Evolutionary conservation across 495 filamentous ascomycete species (phyloP), one percentile per base, ranked within the genome.

Genomic region (Podospora pseudocomata): DNA sequence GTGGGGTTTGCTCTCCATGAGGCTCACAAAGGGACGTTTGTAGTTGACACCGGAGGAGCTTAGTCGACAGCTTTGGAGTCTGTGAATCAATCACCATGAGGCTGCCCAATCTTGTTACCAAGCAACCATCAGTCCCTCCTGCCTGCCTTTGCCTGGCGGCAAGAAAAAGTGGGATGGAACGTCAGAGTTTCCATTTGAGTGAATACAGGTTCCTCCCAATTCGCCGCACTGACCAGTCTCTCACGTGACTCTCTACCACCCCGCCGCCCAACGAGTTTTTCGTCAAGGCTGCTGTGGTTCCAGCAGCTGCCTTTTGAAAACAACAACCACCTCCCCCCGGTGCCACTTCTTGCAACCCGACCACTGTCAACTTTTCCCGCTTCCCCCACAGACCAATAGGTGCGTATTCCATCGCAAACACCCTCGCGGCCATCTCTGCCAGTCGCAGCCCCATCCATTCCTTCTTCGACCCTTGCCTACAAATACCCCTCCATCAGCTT

Each of bases 241-340:
- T 76, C 75, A 77, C 75, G 75, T 77, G 75, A 49, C n/a, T 18
- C n/a, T 18, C 27, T 54, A 60, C 70, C 75, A 75, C 72, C 75
- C 75, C 75, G 74, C 75, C 72, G 75, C 75, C 75, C 75, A 74
- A 77, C 75, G 68, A 77, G 75, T 75, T 77, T 77, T 77, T 76
- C 71, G 74, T 74, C 69, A 73, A 76, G 74, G 75, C 75, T 72
- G 74, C 72, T 69, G 67, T 60, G 64, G 64, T 72, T 71, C 72
- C 71, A 70, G 68, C 63, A 68, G 68, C 68, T 71, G 74, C 70
- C 75, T 72, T 70, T 73, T 60, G 70, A 77, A 76, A 74, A 77
- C 74, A 74, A 75, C 75, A 72, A 73, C 72, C 68, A 69, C 63
- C 60, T 56, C 68, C 39, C 39, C 66, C 59, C 58, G 70, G 68